Evolutionary conservation across 495 filamentous ascomycete species (phyloP), one percentile per base, ranked within the genome.

Genomic region (Astrocystis sublimbata): DNA sequence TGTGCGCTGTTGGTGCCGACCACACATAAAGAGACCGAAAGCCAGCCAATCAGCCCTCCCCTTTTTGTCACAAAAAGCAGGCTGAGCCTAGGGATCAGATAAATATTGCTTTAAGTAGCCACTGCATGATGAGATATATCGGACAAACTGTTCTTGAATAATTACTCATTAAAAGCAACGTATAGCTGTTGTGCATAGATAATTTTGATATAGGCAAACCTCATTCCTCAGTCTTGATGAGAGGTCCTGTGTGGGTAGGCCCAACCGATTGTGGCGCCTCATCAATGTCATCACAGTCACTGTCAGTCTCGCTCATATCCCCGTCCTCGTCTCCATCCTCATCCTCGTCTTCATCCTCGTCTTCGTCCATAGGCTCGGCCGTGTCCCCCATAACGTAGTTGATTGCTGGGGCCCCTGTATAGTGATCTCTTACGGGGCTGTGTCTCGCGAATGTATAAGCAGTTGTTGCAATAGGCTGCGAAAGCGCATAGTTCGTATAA

Each of bases 361-460:
- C 64, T 33, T 69, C 64, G 8, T 64, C 67, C 61, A 64, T 62
- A 23, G 36, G 38, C 9, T 62, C 60, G 4, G 24, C 19, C 35
- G 23, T 49, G 21, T 62, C 5, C 23, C 31, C 51, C 9, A 23
- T 24, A 10, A 40, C 41, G 12, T 65, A 61, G n/a, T 30, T 46
- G 6, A 41, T 51, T 9, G 40, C 53, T 38, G 40, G 49, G 13
- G 42, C 13, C 28, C 45, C 50, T 13, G 17, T 15, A 7, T 50
- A 35, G 2, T 50, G 47, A 13, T 50, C 45, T 36, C 36, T 40
- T 17, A 50, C 36, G 0, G 59, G 53, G 19, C 21, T 23, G 24
- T 41, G 23, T 15, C 8, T 38, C 17, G 10, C 4, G 10, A 59
- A 43, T 6, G 38, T 9, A 28, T 35, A 23, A 55, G 62, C 47